Evolutionary conservation across 2,329 filamentous ascomycete genomes (phyloP), one percentile per base, ranked within the genome.

Genomic region (Alternaria brassicae): DNA sequence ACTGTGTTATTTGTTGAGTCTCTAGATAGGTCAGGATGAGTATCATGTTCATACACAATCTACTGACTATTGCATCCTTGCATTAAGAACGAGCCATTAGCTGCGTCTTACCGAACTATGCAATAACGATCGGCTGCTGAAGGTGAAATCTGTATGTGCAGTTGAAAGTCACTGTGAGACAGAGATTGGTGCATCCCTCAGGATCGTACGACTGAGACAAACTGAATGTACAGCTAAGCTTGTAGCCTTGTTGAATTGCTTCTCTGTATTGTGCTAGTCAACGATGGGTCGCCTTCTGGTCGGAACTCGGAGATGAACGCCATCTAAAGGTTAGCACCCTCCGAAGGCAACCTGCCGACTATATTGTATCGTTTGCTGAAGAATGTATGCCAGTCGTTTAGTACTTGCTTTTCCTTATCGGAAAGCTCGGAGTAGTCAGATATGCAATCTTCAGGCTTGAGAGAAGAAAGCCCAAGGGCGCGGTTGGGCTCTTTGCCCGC

Each of bases 361-460:
- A 98, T 86, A 72, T 97, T 98, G 81, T 99, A 99, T 58, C 95
- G 86, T 83, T 98, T 99, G 68, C 90, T 92, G 80, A 99, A 99
- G 81, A 96, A 99, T 2, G 91, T 96, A 64, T 90, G 88, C 95
- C 95, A 99, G 78, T 99, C 95, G 53, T 94, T 86, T 61, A 99
- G 81, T 3, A 91, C 89, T 25, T 86, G 87, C 82, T 95, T 92
- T 77, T 97, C 89, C 79, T 95, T 93, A 21, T 96, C 93, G 13
- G 84, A 83, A 51, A 99, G 82, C 72, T 93, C 91, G 58, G 89
- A 83, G 91, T 92, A 98, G 50, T 97, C 90, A 2, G 95, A 82
- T 39, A 72, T 61, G 65, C 92, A 94, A 68, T 98, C 93, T 71
- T 95, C 92, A 5, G 85, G 79, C 77, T 97, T 96, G 49, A 93